A percentile compares a stretch with the other conserved stretches of the same genome.
Conservation (phyloP, 768 basidiomycete species). For the Termitomyces sp. region DNA sequence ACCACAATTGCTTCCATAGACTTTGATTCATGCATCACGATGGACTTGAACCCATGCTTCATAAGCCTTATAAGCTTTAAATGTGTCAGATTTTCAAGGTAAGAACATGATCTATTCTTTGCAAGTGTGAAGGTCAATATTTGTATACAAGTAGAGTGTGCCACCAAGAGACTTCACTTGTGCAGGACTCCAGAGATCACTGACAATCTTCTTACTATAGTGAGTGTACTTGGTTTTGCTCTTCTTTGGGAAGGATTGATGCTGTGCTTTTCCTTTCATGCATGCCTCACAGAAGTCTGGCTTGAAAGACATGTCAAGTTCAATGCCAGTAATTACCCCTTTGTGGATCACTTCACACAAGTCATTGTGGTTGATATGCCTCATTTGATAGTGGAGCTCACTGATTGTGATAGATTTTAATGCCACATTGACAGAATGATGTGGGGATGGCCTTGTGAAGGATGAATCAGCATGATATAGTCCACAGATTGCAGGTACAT, state of each 20-base stretch:
- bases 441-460: not conserved
- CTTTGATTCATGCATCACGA: not conserved
- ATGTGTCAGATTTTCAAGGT: not conserved
- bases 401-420: not conserved
- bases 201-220: not conserved
- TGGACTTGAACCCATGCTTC: not conserved
- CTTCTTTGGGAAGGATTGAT: not conserved
- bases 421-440: not conserved
- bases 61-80: not conserved
- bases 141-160: too few relatives aligned
- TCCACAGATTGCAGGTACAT: not conserved
- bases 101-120: too few relatives aligned
- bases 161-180: too few relatives aligned
- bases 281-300: not conserved
- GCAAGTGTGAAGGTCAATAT: not conserved
- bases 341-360: not conserved
- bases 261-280: not conserved
- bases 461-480: not conserved
- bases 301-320: not conserved
- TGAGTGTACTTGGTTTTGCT: not conserved
- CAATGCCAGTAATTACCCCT: not conserved
- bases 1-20: not conserved
- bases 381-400: constrained; percentile 4
- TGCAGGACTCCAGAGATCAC: not conserved
- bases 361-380: not conserved